Evolutionary conservation across 2,329 filamentous ascomycete species (phyloP).

Genomic region (Plectosphaerella sp.): DNA sequence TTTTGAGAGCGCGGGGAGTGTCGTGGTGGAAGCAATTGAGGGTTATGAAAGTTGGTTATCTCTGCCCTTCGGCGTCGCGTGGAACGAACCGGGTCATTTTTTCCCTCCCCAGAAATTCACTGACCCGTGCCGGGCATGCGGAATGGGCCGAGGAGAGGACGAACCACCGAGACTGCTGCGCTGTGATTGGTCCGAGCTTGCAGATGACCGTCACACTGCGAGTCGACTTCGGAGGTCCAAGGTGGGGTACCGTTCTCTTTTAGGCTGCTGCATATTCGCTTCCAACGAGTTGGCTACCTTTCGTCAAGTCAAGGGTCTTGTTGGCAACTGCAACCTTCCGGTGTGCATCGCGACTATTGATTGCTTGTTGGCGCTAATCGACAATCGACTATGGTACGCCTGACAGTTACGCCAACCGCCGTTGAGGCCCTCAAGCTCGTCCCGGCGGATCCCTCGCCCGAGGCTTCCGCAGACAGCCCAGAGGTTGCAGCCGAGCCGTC

Average conservation of each 20-base stretch:
- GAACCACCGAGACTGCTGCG: background rate
- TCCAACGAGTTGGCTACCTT: background rate
- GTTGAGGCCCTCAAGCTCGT: constrained; percentile 52
- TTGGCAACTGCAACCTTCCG: background rate
- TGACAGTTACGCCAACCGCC: constrained; percentile 69
- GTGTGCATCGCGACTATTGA: too few relatives aligned
- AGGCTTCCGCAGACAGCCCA: constrained; percentile 3
- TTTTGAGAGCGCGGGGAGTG: background rate
- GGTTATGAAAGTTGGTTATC: background rate
- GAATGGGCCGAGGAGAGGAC: background rate
- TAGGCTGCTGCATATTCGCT: background rate
- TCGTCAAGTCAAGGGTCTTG: background rate
- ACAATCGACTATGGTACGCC: constrained; percentile 58
- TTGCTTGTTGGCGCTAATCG: background rate
- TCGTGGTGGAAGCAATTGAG: constrained; percentile 6
- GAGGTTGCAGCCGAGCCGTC: constrained; percentile 36
- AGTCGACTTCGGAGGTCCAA: too few relatives aligned
- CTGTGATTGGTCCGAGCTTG: constrained; percentile 3
- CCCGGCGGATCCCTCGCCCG: background rate
- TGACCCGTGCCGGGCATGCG: background rate
- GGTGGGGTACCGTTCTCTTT: too few relatives aligned
- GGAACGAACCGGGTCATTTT: constrained; percentile 8
- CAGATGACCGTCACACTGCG: background rate
- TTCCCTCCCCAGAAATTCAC: constrained; percentile 2
- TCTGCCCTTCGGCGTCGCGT: constrained; percentile 1